Percentiles rank a stretch among this genome's conserved stretches.
Conservation (phyloP, 2,329 filamentous ascomycete genomes). For the Fusarium agapanthi region DNA sequence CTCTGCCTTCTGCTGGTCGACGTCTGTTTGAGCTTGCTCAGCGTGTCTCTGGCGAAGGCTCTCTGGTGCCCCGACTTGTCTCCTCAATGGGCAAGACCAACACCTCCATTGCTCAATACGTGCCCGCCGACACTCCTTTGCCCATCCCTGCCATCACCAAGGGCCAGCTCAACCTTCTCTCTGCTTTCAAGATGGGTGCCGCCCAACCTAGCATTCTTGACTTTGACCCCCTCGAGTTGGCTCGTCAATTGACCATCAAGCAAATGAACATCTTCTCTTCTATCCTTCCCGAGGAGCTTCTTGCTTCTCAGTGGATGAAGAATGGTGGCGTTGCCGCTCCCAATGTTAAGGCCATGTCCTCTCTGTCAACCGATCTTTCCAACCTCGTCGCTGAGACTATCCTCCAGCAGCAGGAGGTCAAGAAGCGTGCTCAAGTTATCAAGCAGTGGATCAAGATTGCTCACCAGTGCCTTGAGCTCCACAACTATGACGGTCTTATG, state of each 20-base stretch:
- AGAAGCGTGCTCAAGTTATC: conserved; percentile 88
- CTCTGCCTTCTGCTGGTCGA: conserved; percentile 79
- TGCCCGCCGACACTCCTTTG: conserved; percentile 75
- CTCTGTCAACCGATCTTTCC: conserved; percentile 88
- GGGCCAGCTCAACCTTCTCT: conserved; percentile 77
- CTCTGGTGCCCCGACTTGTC: conserved; percentile 82
- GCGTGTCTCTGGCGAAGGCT: conserved; percentile 78
- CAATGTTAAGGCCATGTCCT: conserved; percentile 94
- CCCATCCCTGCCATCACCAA: conserved; percentile 77
- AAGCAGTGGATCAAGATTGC: conserved; percentile 99
- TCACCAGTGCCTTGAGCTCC: conserved; percentile 82
- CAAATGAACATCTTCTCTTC: conserved; percentile 91
- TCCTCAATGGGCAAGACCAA: conserved; percentile 91
- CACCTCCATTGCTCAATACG: conserved; percentile 75
- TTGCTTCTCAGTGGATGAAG: conserved; percentile 95
- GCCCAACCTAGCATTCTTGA: conserved; percentile 79
- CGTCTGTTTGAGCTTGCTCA: conserved; percentile 82
- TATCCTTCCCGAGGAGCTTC: conserved; percentile 89
- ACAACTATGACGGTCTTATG: conserved; percentile 98
- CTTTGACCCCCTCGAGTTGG: conserved; percentile 90
- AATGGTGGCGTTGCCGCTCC: conserved; percentile 79
- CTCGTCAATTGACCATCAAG: conserved; percentile 90
- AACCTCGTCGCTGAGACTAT: conserved; percentile 95
- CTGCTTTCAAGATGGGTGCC: conserved; percentile 78
- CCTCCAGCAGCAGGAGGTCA: conserved; percentile 85